Evolutionary conservation across 257 asterid genomes (phyloP).

Genomic region (Osmanthus fragrans): DNA sequence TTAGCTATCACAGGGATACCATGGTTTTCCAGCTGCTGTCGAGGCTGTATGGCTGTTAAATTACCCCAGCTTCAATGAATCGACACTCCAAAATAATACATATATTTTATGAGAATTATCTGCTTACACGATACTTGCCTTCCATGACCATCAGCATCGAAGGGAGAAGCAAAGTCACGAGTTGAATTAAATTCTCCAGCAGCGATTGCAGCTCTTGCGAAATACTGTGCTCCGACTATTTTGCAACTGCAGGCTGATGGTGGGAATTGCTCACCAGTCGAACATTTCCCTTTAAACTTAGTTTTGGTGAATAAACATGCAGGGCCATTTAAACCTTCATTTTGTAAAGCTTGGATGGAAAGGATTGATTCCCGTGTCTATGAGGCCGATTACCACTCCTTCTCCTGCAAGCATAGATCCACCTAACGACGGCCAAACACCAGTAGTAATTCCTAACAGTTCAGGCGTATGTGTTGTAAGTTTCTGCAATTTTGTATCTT

Average conservation of each 20-base stretch:
- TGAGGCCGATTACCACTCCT: conserved; percentile 67
- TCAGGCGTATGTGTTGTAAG: conserved; percentile 71
- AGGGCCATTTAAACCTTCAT: conserved; percentile 8
- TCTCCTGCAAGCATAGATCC: conserved; percentile 52
- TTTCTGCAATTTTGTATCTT: conserved; percentile 58
- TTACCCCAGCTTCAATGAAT: conserved; percentile 19
- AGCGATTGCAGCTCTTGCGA: conserved; percentile 67
- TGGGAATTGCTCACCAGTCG: conserved; percentile 45
- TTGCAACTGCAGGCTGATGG: conserved; percentile 56
- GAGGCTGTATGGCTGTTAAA: conserved; percentile 72
- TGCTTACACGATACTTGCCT: conserved; percentile 40
- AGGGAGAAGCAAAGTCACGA: conserved; percentile 61
- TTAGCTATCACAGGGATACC: conserved; percentile 45
- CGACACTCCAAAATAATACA: conserved; percentile 2
- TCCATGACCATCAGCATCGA: conserved; percentile 81
- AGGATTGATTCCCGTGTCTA: conserved; percentile 75
- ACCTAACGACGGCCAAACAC: conserved; percentile 63
- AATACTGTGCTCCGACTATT: conserved; percentile 67
- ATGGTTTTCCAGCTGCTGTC: conserved; percentile 74
- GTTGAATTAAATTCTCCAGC: conserved; percentile 57
- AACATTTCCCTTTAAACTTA: conserved; percentile 64
- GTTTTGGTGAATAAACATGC: conserved; percentile 12
- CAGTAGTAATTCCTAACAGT: conserved; percentile 43
- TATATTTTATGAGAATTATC: no score
- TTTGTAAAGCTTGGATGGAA: conserved; percentile 57